A percentile compares a stretch with the other conserved stretches of the same genome.
Evolutionary conservation across 129 eudicot genomes (phyloP).

Genomic region (Chrysanthemum seticuspe): DNA sequence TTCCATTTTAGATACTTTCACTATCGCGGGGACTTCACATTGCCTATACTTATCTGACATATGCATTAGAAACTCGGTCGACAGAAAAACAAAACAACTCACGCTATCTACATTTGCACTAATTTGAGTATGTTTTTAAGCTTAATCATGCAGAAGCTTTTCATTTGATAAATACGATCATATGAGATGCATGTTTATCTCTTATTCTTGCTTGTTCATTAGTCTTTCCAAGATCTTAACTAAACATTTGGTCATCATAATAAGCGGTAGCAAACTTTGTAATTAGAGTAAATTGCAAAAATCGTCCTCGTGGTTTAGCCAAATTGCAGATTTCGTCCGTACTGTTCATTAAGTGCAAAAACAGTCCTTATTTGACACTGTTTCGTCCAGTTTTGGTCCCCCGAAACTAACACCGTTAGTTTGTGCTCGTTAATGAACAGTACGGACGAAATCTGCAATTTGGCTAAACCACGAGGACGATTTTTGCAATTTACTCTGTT

Average conservation of each 20-base stretch:
- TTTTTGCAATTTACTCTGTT: no score
- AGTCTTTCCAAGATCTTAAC: neutral
- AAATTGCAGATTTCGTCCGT: no score
- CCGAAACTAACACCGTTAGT: no score
- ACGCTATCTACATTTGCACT: neutral
- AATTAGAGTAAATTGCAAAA: no score
- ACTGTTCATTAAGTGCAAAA: no score
- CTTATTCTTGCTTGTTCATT: neutral
- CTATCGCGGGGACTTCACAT: slow-evolving; percentile 13
- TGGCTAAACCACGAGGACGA: no score
- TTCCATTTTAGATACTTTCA: slow-evolving; percentile 14
- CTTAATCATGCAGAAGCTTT: neutral
- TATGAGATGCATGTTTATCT: neutral
- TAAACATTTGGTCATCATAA: neutral
- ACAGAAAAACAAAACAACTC: neutral
- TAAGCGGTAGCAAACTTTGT: neutral
- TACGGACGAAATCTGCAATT: no score
- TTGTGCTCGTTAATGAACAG: no score
- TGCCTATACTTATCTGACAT: slow-evolving; percentile 6
- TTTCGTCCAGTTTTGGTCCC: no score
- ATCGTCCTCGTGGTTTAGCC: no score
- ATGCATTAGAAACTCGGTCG: neutral
- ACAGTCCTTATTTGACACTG: no score
- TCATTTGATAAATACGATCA: neutral
- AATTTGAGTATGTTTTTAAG: neutral